Evolutionary conservation across 2,329 filamentous ascomycete genomes (phyloP).

Genomic region (Clonostachys chloroleuca): DNA sequence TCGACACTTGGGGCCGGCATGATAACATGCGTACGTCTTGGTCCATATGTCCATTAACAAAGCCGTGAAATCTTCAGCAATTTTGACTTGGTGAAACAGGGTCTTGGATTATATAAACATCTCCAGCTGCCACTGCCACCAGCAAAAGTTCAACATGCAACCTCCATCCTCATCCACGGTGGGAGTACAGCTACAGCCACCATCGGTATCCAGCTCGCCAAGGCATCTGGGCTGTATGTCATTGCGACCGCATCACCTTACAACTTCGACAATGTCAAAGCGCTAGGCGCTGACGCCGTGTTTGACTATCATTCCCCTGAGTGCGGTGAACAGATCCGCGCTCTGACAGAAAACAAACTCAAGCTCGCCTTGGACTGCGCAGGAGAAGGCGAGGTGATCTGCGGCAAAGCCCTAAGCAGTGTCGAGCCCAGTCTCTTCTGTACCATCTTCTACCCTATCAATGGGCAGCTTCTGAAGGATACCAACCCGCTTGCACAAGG

Average conservation of each 20-base stretch:
- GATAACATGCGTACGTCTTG: slow-evolving; percentile 23
- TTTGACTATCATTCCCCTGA: slow-evolving; percentile 36
- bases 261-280: slow-evolving; percentile 36
- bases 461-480: slow-evolving; percentile 2
- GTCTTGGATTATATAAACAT: slow-evolving; percentile 42
- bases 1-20: slow-evolving; percentile 33
- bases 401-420: neutral
- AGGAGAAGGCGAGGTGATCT: neutral
- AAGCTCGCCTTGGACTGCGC: slow-evolving; percentile 25
- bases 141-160: slow-evolving; percentile 21
- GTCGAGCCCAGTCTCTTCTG: neutral
- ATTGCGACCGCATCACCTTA: slow-evolving; percentile 32
- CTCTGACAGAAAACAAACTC: slow-evolving; percentile 10
- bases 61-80: no score
- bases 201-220: slow-evolving; percentile 32
- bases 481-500: slow-evolving; percentile 5
- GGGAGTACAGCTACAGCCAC: slow-evolving; percentile 51
- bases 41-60: neutral
- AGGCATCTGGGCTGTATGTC: slow-evolving; percentile 29
- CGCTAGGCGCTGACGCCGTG: slow-evolving; percentile 34
- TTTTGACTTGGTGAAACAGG: slow-evolving; percentile 15
- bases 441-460: neutral
- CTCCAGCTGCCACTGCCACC: slow-evolving; percentile 39
- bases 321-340: slow-evolving; percentile 6
- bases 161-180: slow-evolving; percentile 33